phyloP scores from a whole-genome alignment of 2,329 filamentous ascomycete genomes.

The Venturiaceae sp. region DNA sequence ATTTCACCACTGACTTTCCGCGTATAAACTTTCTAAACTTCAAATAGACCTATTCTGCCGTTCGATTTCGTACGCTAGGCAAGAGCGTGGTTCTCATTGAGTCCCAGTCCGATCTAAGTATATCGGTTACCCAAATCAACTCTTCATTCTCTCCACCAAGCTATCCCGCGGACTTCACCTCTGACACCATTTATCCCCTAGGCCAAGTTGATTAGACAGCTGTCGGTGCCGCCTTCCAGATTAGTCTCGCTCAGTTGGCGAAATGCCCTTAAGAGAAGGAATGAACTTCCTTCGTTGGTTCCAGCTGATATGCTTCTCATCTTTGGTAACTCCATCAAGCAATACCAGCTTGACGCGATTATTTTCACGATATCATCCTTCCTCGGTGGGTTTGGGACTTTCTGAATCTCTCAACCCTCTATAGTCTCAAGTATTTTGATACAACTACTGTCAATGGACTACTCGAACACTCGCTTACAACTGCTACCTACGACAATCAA shows the following conservation, averaged over 20 bases:
- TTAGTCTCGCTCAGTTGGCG: not conserved
- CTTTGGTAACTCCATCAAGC: not conserved
- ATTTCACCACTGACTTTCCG: too few relatives aligned
- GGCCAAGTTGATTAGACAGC: not conserved
- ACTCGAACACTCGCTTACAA: not conserved
- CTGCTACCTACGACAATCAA: not conserved
- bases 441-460: not conserved
- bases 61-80: not conserved
- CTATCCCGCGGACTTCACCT: not conserved
- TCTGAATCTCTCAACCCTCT: not conserved
- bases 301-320: not conserved
- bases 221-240: not conserved
- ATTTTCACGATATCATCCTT: not conserved
- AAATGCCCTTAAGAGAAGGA: not conserved
- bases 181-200: not conserved
- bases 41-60: not conserved
- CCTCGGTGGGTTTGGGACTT: not conserved
- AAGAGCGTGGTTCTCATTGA: not conserved
- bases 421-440: not conserved
- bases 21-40: not conserved
- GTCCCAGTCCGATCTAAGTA: not conserved
- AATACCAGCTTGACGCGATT: not conserved
- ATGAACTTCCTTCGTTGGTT: not conserved
- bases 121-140: not conserved
- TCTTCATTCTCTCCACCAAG: not conserved